Percentiles rank a stretch among this genome's conserved stretches.
Conservation (phyloP, 2,329 filamentous ascomycete species). For the Madurella mycetomatis region DNA sequence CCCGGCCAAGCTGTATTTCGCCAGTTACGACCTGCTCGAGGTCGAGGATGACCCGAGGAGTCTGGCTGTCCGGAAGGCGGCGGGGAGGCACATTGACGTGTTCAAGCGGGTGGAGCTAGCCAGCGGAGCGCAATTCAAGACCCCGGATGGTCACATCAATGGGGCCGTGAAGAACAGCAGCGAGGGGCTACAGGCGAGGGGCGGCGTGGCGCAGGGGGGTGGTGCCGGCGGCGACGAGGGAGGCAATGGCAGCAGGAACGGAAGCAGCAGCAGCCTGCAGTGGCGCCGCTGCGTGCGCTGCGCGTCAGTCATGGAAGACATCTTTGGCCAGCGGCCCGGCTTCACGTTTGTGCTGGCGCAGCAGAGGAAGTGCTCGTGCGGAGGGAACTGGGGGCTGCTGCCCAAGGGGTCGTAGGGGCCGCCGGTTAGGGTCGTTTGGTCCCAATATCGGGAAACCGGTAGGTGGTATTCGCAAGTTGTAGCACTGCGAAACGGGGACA, state of each 20-base stretch:
- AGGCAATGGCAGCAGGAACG: neutral
- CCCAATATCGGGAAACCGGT: neutral
- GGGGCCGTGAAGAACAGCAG: neutral
- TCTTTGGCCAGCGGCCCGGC: constrained; percentile 43
- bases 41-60: constrained; percentile 55
- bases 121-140: neutral
- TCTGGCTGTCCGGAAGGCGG: constrained; percentile 36
- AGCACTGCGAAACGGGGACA: neutral
- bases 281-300: constrained; percentile 56
- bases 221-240: neutral
- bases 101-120: constrained; percentile 59
- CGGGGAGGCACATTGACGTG: constrained; percentile 44
- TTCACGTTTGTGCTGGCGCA: constrained; percentile 51
- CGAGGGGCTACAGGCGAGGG: neutral
- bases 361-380: constrained; percentile 52
- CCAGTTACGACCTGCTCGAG: constrained; percentile 66
- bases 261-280: constrained; percentile 17
- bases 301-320: constrained; percentile 61
- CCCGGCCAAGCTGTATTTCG: constrained; percentile 65
- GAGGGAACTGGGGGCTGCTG: constrained; percentile 49
- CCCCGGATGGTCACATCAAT: too few relatives aligned
- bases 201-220: neutral
- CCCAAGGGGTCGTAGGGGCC: constrained; percentile 22
- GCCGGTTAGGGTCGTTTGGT: too few relatives aligned
- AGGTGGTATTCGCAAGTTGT: neutral